phyloP scores from a whole-genome alignment of 768 basidiomycete species.

The Russula brevipes region DNA sequence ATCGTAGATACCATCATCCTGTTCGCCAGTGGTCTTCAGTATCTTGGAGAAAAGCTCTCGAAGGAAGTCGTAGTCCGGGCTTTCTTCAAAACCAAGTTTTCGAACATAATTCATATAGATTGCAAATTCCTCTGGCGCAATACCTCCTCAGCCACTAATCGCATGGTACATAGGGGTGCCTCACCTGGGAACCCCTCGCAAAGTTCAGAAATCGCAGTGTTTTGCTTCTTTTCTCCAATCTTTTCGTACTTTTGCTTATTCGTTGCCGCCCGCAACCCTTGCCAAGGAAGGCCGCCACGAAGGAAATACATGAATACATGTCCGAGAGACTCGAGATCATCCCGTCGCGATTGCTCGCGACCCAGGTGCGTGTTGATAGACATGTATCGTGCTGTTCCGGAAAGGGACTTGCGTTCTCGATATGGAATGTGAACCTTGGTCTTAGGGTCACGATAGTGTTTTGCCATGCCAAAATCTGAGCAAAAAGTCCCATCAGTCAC shows the following conservation, averaged over 20 bases:
- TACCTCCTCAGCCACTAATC: slow-evolving; percentile 1
- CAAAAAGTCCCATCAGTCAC: no score
- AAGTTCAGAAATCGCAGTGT: slow-evolving; percentile 83
- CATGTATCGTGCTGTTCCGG: slow-evolving; percentile 98
- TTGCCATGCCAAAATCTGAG: slow-evolving; percentile 98
- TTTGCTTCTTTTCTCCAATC: slow-evolving; percentile 99
- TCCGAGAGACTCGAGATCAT: slow-evolving; percentile 94
- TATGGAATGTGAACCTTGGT: slow-evolving; percentile 99
- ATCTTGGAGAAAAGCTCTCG: slow-evolving; percentile 92
- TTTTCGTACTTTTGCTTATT: slow-evolving; percentile 99
- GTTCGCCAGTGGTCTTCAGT: slow-evolving; percentile 78
- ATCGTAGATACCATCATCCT: slow-evolving; percentile 89
- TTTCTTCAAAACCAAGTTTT: slow-evolving; percentile 96
- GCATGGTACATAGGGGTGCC: slow-evolving; percentile 27
- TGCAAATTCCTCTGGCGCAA: slow-evolving; percentile 79
- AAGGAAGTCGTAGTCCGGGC: slow-evolving; percentile 96
- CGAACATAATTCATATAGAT: slow-evolving; percentile 99
- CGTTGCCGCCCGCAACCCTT: slow-evolving; percentile 93
- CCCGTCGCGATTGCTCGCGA: slow-evolving; percentile 88
- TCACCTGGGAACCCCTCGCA: slow-evolving; percentile 95
- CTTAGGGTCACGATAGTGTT: slow-evolving; percentile 98
- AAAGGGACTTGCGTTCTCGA: slow-evolving; percentile 93
- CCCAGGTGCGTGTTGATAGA: slow-evolving; percentile 98
- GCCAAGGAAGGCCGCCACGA: slow-evolving; percentile 95
- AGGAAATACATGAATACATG: slow-evolving; percentile 99